Percentiles rank a stretch among this genome's conserved stretches.
These are phyloP conservation scores for Paraconiothyrium brasiliense DNA, from an alignment of 2,329 filamentous ascomycete genomes.

Conservation along the genomic window DNA sequence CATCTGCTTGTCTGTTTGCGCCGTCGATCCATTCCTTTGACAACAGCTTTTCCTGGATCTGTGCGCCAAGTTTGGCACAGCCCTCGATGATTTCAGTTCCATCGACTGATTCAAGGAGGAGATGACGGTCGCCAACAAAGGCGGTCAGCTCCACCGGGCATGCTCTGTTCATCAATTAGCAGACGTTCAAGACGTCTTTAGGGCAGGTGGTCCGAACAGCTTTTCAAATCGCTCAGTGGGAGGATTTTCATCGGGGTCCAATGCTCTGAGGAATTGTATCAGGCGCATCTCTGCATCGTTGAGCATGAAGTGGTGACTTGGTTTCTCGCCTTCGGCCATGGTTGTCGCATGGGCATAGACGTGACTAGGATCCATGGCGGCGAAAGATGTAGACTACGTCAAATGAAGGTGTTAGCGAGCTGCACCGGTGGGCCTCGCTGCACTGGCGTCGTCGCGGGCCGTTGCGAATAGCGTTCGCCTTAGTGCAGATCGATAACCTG, in stretches of 20 bases:
- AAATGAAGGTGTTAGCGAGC: not conserved
- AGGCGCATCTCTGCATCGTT: not conserved
- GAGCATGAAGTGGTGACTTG: not conserved
- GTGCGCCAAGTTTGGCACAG: constrained; percentile 2
- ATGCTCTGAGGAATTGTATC: not conserved
- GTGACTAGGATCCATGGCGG: not conserved
- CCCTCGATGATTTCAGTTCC: not conserved
- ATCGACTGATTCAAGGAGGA: not conserved
- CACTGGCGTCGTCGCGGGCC: not conserved
- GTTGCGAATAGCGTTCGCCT: not conserved
- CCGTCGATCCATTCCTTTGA: not conserved
- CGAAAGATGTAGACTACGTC: not conserved
- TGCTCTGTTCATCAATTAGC: constrained; percentile 2
- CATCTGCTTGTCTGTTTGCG: not conserved
- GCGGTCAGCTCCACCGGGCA: not conserved
- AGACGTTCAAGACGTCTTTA: not conserved
- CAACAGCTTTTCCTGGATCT: constrained; percentile 2
- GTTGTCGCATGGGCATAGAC: not conserved
- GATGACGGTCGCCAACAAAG: not conserved
- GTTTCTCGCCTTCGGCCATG: not conserved
- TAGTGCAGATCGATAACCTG: not conserved
- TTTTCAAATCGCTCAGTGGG: not conserved
- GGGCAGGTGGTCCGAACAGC: not conserved
- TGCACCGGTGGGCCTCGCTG: not conserved
- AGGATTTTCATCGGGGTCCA: not conserved